Percentiles rank a stretch among this genome's conserved stretches.
Evolutionary conservation across 257 asterid species (phyloP).

Genomic region (Agastache rugosa): DNA sequence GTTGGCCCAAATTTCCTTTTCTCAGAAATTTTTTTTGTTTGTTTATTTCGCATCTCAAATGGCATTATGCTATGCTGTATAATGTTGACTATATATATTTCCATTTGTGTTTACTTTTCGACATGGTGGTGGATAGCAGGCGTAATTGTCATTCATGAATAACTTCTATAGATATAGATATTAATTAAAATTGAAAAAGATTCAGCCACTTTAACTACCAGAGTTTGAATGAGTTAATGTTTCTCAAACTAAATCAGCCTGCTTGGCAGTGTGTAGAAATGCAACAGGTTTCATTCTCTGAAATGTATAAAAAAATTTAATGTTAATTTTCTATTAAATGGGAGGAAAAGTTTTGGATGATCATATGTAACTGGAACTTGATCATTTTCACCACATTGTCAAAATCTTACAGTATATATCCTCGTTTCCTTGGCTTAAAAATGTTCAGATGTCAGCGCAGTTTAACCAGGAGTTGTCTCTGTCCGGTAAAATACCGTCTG

Average conservation of each 20-base stretch:
- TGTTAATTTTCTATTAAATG: neutral
- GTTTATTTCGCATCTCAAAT: neutral
- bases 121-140: neutral
- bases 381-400: neutral
- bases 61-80: slow-evolving; percentile 27
- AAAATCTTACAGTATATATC: neutral
- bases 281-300: neutral
- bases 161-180: neutral
- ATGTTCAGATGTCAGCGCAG: slow-evolving; percentile 83
- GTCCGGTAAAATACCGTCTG: slow-evolving; percentile 92
- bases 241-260: neutral
- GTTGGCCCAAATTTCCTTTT: slow-evolving; percentile 21
- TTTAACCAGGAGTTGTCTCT: slow-evolving; percentile 79
- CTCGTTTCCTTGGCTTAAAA: slow-evolving; percentile 28
- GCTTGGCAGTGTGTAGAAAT: neutral
- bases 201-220: neutral
- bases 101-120: slow-evolving; percentile 16
- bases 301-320: neutral
- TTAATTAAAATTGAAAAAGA: neutral
- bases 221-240: neutral
- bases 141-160: slow-evolving; percentile 22
- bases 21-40: slow-evolving; percentile 11
- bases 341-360: neutral
- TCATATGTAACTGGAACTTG: neutral
- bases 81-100: slow-evolving; percentile 28